These are phyloP conservation scores for Bathelium albidoporum DNA, from an alignment of 495 filamentous ascomycete species.

Conservation along the genomic window DNA sequence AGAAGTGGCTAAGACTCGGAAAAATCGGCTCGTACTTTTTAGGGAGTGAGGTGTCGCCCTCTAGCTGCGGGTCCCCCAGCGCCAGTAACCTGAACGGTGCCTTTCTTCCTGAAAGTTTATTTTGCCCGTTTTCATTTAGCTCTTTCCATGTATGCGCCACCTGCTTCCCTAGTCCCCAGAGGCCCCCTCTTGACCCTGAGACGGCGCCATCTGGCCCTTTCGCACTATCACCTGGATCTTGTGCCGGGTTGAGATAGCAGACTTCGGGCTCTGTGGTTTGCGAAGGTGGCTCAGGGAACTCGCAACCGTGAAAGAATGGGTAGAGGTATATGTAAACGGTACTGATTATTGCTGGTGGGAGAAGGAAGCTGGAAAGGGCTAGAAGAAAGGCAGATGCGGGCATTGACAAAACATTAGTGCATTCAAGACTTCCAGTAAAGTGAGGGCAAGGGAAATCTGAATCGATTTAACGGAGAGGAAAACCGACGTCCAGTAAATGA, in stretches of 20 bases:
- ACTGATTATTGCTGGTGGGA: slow-evolving; percentile 57
- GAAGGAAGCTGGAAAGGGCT: slow-evolving; percentile 38
- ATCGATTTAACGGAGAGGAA: neutral
- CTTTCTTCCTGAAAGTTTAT: slow-evolving; percentile 9
- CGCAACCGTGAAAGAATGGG: slow-evolving; percentile 70
- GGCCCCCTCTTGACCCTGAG: neutral
- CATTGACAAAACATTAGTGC: slow-evolving; percentile 29
- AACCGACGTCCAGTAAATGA: neutral
- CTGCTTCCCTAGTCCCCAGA: slow-evolving; percentile 12
- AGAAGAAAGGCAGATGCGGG: slow-evolving; percentile 28
- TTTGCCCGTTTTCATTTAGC: slow-evolving; percentile 24
- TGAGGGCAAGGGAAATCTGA: too few species aligned
- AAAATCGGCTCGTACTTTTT: slow-evolving; percentile 48
- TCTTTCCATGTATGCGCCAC: slow-evolving; percentile 17
- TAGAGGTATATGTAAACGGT: slow-evolving; percentile 82
- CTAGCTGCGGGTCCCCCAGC: slow-evolving; percentile 88
- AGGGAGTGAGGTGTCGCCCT: slow-evolving; percentile 78
- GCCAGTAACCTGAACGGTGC: slow-evolving; percentile 81
- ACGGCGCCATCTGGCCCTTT: neutral
- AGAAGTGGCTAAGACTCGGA: slow-evolving; percentile 35
- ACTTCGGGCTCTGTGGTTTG: neutral
- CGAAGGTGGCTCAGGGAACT: slow-evolving; percentile 53
- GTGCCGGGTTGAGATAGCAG: neutral
- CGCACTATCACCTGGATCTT: neutral
- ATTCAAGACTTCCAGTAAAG: neutral